Base-by-base conservation (phyloP, 2,329 filamentous ascomycete species). In the Ascochyta pisi region DNA sequence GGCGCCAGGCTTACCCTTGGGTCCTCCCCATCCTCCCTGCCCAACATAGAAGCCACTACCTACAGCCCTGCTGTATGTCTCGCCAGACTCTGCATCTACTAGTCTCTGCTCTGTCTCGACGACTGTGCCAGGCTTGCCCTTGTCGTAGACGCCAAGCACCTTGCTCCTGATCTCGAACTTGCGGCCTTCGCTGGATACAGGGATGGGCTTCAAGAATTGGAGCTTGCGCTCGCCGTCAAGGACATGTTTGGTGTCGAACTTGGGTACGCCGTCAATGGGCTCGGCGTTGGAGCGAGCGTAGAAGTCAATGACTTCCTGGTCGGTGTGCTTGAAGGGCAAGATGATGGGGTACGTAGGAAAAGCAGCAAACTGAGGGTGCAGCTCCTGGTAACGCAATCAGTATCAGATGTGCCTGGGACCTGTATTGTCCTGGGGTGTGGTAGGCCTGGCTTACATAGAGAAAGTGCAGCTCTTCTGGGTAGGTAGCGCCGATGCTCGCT, bases 261-360 rank as follows among this genome's bases (percentile, higher is more conserved):
- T 85, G 49, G 92, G 92, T 2, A 94, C 86, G 45, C 85, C 85
- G 10, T 90, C 89, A 71, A 96, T 95, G 47, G 85, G 82, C 61
- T 82, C 79, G 37, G 83, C 81, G 69, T 84, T 84, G 69, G 89
- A 84, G 35, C 87, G 79, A 46, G 87, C 87, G 77, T 94, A 94
- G 79, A 96, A 96, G 81, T 95, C 90, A 66, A 92, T 84, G 48
- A 93, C 89, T 69, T 96, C 92, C 67, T 88, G 84, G 48, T 85
- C 82, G 56, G 84, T 86, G 66, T 86, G 84, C 78, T 96, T 96
- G 85, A 96, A 96, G 37, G 90, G 86, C 39, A 96, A 86, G 69
- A 95, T 86, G 63, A 94, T 83, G 19, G 91, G 86, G 76, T 96
- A 96, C 39, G 92, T 96, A 16, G 93, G 93, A 77, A 97, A 97